These are phyloP conservation scores for Didymosphaeria variabile DNA, from an alignment of 2,329 filamentous ascomycete species.

Conservation along the genomic window DNA sequence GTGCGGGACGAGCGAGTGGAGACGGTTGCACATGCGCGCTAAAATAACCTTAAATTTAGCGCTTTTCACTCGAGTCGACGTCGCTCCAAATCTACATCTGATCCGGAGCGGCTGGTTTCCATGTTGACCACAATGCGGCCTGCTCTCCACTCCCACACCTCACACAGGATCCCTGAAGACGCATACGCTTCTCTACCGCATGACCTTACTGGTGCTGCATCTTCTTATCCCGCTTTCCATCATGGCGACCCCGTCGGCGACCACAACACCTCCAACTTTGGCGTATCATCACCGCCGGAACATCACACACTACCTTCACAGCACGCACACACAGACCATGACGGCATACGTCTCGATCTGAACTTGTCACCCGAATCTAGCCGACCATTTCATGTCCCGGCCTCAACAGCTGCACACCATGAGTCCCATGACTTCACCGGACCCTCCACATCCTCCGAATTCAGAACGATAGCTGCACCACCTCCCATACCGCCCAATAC, in stretches of 20 bases:
- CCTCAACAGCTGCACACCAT: constrained; percentile 1
- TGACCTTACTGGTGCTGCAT: constrained; percentile 19
- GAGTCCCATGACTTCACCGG: constrained; percentile 14
- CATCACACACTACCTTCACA: constrained; percentile 14
- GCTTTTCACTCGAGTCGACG: neutral
- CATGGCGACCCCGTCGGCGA: constrained; percentile 27
- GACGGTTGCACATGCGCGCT: neutral
- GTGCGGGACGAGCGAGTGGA: no score
- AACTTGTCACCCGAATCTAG: constrained; percentile 13
- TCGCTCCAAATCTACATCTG: constrained; percentile 21
- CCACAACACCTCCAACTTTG: constrained; percentile 27
- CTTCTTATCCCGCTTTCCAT: constrained; percentile 29
- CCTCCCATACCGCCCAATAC: constrained; percentile 23
- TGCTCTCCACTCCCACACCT: constrained; percentile 18
- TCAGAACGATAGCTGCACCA: constrained; percentile 9
- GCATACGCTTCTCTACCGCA: constrained; percentile 19
- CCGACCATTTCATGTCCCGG: constrained; percentile 2
- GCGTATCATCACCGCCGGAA: constrained; percentile 20
- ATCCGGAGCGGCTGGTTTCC: constrained; percentile 25
- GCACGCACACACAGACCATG: constrained; percentile 20
- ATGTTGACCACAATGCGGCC: constrained; percentile 21
- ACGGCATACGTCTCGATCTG: constrained; percentile 21
- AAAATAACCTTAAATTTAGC: constrained; percentile 6
- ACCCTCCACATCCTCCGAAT: constrained; percentile 1
- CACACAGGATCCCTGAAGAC: constrained; percentile 17